These are phyloP conservation scores for Cucurbita ficifolia DNA, from an alignment of 306 rosid genomes.

Conservation along the genomic window DNA sequence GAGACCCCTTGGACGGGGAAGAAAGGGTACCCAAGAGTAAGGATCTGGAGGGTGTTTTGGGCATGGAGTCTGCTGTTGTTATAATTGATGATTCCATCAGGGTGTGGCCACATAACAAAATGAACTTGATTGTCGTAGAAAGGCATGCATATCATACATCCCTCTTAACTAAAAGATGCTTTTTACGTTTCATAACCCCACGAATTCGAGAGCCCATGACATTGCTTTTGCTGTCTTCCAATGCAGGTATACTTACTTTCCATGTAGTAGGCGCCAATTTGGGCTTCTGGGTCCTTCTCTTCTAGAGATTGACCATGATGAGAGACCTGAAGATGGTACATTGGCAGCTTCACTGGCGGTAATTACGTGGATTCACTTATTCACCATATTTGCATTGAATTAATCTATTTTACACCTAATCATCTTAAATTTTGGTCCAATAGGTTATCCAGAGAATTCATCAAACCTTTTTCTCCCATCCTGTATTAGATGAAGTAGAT, in stretches of 20 bases:
- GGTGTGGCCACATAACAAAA: constrained; percentile 99
- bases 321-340: constrained; percentile 88
- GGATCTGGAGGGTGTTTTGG: constrained; percentile 98
- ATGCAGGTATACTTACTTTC: constrained; percentile 83
- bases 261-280: constrained; percentile 95
- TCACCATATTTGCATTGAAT: neutral
- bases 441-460: constrained; percentile 92
- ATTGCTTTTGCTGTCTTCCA: neutral
- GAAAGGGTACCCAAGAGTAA: constrained; percentile 85
- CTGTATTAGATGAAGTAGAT: constrained; percentile 66
- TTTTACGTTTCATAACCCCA: neutral
- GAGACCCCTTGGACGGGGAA: constrained; percentile 60
- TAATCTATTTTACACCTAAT: constrained; percentile 6
- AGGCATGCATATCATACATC: constrained; percentile 33
- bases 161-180: neutral
- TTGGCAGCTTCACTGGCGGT: constrained; percentile 84
- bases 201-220: neutral
- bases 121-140: constrained; percentile 94
- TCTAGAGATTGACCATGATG: constrained; percentile 88
- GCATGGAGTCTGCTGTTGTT: constrained; percentile 92
- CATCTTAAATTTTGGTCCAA: constrained; percentile 10
- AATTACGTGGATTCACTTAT: constrained; percentile 13
- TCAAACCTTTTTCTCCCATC: constrained; percentile 59
- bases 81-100: constrained; percentile 93
- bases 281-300: constrained; percentile 94